A percentile compares a stretch with the other conserved stretches of the same genome.
Conservation (phyloP, 176 grass and related monocot genomes). For the Triticum turgidum region DNA sequence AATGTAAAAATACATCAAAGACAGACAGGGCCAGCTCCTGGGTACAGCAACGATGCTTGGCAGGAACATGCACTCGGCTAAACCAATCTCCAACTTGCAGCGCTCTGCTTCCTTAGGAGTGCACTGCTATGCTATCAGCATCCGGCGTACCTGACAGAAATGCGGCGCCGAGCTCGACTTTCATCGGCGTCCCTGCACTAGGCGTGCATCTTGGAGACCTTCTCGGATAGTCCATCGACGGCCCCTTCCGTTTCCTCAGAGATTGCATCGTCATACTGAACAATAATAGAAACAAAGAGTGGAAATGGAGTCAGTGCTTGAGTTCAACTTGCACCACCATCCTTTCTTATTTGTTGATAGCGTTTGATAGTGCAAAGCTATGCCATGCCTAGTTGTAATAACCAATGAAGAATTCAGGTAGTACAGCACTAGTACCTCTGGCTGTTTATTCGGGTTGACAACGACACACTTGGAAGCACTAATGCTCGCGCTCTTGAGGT, state of each 20-base stretch:
- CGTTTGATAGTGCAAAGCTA: background rate
- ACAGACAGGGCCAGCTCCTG: background rate
- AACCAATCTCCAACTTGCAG: slow-evolving; percentile 5
- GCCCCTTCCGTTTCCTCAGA: slow-evolving; percentile 49
- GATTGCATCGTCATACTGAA: slow-evolving; percentile 59
- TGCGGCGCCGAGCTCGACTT: background rate
- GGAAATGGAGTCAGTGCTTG: background rate
- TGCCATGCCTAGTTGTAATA: slow-evolving; percentile 20
- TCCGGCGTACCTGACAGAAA: background rate
- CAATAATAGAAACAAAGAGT: slow-evolving; percentile 6
- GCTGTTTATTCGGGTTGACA: slow-evolving; percentile 51
- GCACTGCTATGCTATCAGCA: background rate
- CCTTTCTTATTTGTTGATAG: slow-evolving; percentile 20
- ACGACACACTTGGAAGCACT: slow-evolving; percentile 89
- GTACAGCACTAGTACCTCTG: slow-evolving; percentile 56
- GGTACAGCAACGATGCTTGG: background rate
- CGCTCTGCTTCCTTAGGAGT: background rate
- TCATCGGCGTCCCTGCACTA: background rate
- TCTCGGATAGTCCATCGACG: slow-evolving; percentile 53
- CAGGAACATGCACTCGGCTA: background rate
- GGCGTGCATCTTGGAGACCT: slow-evolving; percentile 48
- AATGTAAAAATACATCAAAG: slow-evolving; percentile 18
- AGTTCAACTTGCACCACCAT: slow-evolving; percentile 17
- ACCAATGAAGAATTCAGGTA: slow-evolving; percentile 17
- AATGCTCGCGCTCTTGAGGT: slow-evolving; percentile 93